These are phyloP conservation scores for Seminavis robusta DNA, from an alignment of 108 stramenopile genomes.

Conservation along the genomic window DNA sequence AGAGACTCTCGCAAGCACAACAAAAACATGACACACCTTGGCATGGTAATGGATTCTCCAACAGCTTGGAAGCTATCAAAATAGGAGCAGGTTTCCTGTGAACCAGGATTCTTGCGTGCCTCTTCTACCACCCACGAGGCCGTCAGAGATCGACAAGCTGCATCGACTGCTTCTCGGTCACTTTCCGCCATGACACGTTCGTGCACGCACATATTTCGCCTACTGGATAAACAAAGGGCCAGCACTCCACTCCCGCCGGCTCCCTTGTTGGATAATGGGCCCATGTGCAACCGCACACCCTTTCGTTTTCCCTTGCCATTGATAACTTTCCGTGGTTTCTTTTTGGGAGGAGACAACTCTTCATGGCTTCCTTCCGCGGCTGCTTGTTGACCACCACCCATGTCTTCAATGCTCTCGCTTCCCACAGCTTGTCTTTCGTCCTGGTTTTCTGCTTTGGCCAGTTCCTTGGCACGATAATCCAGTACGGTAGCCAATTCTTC, in stretches of 20 bases:
- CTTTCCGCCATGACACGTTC: conserved; percentile 90
- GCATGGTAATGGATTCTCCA: conserved; percentile 82
- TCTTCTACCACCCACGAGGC: conserved; percentile 94
- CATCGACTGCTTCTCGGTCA: conserved; percentile 97
- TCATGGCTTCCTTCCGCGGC: neutral
- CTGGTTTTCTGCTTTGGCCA: conserved; percentile 43
- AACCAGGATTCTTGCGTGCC: conserved; percentile 60
- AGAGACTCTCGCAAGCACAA: no score
- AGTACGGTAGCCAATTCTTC: conserved; percentile 95
- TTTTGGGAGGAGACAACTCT: conserved; percentile 7
- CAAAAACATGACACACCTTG: no score
- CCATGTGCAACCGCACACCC: conserved; percentile 39
- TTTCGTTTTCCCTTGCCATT: conserved; percentile 18
- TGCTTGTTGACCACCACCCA: neutral
- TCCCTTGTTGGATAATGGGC: conserved; percentile 62
- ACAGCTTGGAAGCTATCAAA: conserved; percentile 91
- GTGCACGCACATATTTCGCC: conserved; percentile 98
- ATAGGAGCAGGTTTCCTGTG: conserved; percentile 87
- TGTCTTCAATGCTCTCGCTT: conserved; percentile 34
- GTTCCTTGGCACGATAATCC: conserved; percentile 76
- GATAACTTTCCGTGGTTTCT: conserved; percentile 35
- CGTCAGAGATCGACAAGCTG: conserved; percentile 95
- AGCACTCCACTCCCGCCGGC: conserved; percentile 82
- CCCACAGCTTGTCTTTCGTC: conserved; percentile 1
- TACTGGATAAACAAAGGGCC: conserved; percentile 94